Base-by-base conservation (phyloP, 176 grass and related monocot species). In the Triticum urartu region DNA sequence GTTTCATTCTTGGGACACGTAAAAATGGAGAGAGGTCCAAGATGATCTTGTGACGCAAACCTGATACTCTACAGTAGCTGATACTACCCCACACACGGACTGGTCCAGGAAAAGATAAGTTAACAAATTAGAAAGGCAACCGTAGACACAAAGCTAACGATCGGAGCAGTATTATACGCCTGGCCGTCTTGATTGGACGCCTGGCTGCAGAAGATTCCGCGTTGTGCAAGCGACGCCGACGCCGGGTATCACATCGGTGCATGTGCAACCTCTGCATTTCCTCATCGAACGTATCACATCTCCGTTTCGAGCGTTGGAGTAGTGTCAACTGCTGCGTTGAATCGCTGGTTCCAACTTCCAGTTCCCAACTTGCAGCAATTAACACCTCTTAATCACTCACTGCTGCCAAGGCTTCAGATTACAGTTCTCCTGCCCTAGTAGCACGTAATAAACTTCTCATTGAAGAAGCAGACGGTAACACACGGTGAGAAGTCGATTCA, bases 141-240 rank as follows among this genome's bases (percentile, higher is more conserved):
- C 21, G 35, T n/a, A 35, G 56, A 64, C 18, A 3, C 39, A 17
- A 33, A 22, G 64, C 24, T 64, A 79, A 78, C 4, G 61, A 48
- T 11, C n/a, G 28, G 34, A 24, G 28, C 2, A 30, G 30, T 58
- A 36, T 33, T 20, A 18, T 59, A 59, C 54, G 6, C 12, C 1
- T 80, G 65, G 11, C 7, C 6, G 25, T 83, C 52, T 47, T 39
- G 78, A 68, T 68, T 40, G 25, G 25, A 78, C 40, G 45, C 36
- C 8, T 86, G 84, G 54, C 42, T 14, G 56, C 65, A 52, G 79
- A 90, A 87, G 89, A 90, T 87, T 87, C 84, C 79, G 64, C 79
- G 43, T 56, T 83, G 79, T 54, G 39, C 88, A 79, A 39, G 62
- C 85, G 77, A 39, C 20, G 68, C 25, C 63, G 38, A 70, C 20